Evolutionary conservation across 2,329 filamentous ascomycete species (phyloP), one percentile per base, ranked within the genome.

Genomic region (Cyclaneusma minus): DNA sequence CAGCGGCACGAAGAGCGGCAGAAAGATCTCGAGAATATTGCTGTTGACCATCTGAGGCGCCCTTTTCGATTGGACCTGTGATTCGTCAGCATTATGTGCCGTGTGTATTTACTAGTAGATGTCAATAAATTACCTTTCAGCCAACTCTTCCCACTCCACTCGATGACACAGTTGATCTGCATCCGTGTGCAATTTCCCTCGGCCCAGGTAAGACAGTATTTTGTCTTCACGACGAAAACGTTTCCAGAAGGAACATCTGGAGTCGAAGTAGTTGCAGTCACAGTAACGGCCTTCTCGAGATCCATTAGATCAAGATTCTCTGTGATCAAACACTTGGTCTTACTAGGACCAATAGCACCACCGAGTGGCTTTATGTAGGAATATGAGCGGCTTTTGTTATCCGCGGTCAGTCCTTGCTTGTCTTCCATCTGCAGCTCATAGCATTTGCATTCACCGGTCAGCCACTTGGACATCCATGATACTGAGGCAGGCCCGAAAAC

Each of bases 71-170:
- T 3, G 89, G 81, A 35, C 80, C 84, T 93, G 37, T 22, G 27
- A 25, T 12, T 17, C n/a, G 31, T 61, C 36, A 59, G 50, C 25
- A 32, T 25, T 13, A 8, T 8, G 17, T 16, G 26, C 5, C 17
- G 14, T 7, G 18, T 25, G 15, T 23, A 17, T 29, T 35, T 16
- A 36, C 27, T 19, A 24, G 23, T n/a, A 16, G 13, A 26, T 3
- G 18, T 17, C 10, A n/a, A n/a, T n/a, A n/a, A n/a, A n/a, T n/a
- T 59, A 91, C 85, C 82, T 58, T 89, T 94, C 23, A 98, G 58
- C 89, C 89, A 98, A 57, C 85, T 94, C 62, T 95, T 98, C 41
- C 85, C 85, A 3, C 77, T 76, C 91, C 91, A 98, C 45, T 98
- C 91, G 22, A 94, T 80, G 3, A 73, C 77, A 49, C 83, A 94